Percentiles rank a stretch among this genome's conserved stretches.
phyloP scores from a whole-genome alignment of 345 rosid species.

The Eucalyptus marginata region DNA sequence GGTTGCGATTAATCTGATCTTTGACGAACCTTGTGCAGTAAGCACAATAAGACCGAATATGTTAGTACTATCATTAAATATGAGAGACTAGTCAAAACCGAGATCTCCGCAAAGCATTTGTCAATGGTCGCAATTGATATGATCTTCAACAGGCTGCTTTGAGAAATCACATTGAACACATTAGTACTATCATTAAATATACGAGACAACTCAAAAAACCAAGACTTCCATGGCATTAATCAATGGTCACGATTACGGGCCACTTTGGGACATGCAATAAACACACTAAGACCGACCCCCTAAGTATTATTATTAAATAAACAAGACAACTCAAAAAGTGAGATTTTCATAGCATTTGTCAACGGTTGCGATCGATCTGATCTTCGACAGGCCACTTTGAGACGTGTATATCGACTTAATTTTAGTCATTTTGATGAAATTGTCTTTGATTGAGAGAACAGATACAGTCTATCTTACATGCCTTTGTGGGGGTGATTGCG shows the following conservation, averaged over 20 bases:
- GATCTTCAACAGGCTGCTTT: neutral
- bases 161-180: neutral
- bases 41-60: rapidly evolving
- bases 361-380: rapidly evolving
- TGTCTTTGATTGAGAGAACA: neutral
- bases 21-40: rapidly evolving
- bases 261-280: neutral
- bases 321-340: neutral
- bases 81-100: neutral
- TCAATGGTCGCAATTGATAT: rapidly evolving
- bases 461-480: rapidly evolving
- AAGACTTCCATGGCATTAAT: neutral
- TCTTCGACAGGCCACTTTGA: neutral
- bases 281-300: neutral
- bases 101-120: neutral
- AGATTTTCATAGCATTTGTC: neutral
- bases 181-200: too few species aligned
- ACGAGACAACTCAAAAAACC: neutral
- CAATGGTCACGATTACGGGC: neutral
- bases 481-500: rapidly evolving
- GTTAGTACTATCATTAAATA: too few species aligned
- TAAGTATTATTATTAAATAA: neutral
- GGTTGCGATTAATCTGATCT: rapidly evolving
- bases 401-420: neutral
- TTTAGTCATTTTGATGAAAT: rapidly evolving